Percentiles rank a stretch among this genome's conserved stretches.
Conservation (phyloP, 2,329 filamentous ascomycete species). For the Sordariomycetes sp. region DNA sequence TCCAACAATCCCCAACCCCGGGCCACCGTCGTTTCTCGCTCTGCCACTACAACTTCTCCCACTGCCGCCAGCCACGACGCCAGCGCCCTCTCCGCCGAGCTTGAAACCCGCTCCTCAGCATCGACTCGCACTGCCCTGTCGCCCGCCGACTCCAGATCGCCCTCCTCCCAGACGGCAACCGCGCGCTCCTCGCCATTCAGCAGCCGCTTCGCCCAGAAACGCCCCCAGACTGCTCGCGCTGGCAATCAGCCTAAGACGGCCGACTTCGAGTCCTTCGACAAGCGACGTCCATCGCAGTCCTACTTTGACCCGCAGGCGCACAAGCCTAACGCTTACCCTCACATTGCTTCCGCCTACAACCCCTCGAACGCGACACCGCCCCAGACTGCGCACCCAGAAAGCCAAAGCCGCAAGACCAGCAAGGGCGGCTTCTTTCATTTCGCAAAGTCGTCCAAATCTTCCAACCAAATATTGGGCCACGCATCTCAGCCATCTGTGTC, state of each 20-base stretch:
- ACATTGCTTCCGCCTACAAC: conserved; percentile 2
- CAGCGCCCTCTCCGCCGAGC: conserved; percentile 3
- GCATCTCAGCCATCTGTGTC: conserved; percentile 22
- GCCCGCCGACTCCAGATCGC: conserved; percentile 26
- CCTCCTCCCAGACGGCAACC: conserved; percentile 18
- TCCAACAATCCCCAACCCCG: conserved; percentile 16
- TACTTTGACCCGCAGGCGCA: background rate
- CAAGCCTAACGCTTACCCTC: background rate
- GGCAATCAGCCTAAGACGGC: conserved; percentile 1
- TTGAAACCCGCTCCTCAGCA: conserved; percentile 1
- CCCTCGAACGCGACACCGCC: background rate
- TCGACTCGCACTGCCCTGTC: conserved; percentile 17
- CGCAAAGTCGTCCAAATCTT: conserved; percentile 33
- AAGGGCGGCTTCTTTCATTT: conserved; percentile 38
- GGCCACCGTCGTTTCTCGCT: background rate
- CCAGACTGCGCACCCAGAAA: background rate
- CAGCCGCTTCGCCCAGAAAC: conserved; percentile 24
- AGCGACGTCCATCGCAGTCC: conserved; percentile 3
- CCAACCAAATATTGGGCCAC: conserved; percentile 20
- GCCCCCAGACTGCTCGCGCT: conserved; percentile 10
- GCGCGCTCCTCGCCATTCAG: conserved; percentile 37
- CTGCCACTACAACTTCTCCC: background rate
- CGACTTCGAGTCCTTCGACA: conserved; percentile 3
- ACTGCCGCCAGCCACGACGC: conserved; percentile 6
- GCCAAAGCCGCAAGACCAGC: background rate